These are phyloP conservation scores for Eudorina sp. DNA, from an alignment of 139 green algal species.

Conservation along the genomic window DNA sequence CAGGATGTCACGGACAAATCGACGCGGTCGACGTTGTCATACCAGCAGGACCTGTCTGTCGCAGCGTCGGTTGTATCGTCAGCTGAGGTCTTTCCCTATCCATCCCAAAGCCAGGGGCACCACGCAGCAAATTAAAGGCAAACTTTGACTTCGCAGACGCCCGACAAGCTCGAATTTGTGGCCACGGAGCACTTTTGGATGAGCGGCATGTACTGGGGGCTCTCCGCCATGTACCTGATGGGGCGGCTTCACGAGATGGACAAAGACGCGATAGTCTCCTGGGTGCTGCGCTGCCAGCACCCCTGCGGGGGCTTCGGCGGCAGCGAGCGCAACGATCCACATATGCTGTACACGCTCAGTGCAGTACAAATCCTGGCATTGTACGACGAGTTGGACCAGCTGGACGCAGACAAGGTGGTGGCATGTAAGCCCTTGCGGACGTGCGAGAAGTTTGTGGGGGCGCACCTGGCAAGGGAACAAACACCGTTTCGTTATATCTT, in stretches of 20 bases:
- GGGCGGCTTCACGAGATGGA: conserved; percentile 81
- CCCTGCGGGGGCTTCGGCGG: conserved; percentile 88
- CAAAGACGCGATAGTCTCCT: conserved; percentile 59
- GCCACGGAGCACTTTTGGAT: conserved; percentile 97
- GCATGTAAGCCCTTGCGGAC: conserved; percentile 81
- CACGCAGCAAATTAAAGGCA: too few relatives aligned
- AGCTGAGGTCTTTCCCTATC: not conserved
- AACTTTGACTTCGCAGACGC: conserved; percentile 37
- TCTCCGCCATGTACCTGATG: conserved; percentile 90
- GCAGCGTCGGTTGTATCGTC: too few relatives aligned
- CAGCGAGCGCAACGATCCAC: conserved; percentile 91
- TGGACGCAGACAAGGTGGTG: conserved; percentile 82
- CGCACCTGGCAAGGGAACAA: too few relatives aligned
- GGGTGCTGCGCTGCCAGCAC: conserved; percentile 82
- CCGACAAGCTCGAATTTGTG: conserved; percentile 75
- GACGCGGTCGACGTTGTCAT: too few relatives aligned
- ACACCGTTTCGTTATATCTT: too few relatives aligned
- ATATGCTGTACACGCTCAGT: conserved; percentile 97
- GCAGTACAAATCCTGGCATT: conserved; percentile 96
- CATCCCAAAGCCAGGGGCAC: too few relatives aligned
- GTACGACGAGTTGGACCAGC: conserved; percentile 82
- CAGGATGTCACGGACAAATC: too few relatives aligned
- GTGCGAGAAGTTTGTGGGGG: too few relatives aligned
- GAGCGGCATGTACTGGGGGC: conserved; percentile 98
- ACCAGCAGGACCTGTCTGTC: too few relatives aligned